Evolutionary conservation across 768 basidiomycete genomes (phyloP), one percentile per base, ranked within the genome.

Genomic region (Termitomyces sp.): DNA sequence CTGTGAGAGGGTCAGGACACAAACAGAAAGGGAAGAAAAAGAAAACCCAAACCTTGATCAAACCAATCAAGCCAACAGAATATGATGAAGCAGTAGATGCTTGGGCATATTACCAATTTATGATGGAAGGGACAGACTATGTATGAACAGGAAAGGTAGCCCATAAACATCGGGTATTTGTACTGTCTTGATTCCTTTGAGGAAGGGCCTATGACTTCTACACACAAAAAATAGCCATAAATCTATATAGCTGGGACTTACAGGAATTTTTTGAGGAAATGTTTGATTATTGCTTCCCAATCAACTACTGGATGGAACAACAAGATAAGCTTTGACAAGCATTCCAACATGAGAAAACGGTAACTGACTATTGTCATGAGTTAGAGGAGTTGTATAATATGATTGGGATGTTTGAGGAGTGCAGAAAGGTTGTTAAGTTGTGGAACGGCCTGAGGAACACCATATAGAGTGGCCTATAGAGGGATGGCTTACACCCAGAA

Each of bases 161-260:
- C 0, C 10, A 12, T 0, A 28, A 47, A 3, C 53, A 64, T 2
- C 56, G 55, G 0, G 67, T 69, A 0, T 66, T 66, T 22, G 57
- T 68, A 1, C 28, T 72, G 4, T 66, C 68, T 0, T 58, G 66
- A 12, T 76, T 63, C 65, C 58, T 78, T 3, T 67, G 57, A 0
- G 72, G 67, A 0, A 64, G 63, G 0, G 75, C 74, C 0, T 68
- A 69, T 47, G 60, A 72, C 13, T 75, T 72, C 42, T 77, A 74
- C 42, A 62, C 65, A 1, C 59, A 65, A n/a, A 62, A 67, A 12
- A 70, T 76, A 0, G 60, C 73, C 0, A 50, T 57, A 1, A 65
- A 66, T 5, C 55, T 64, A 0, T 55, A 66, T 3, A 37, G 63
- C 0, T 77, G 73, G 73, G 58, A 29, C 0, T 31, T 76, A 0